Conservation (phyloP, 2,329 filamentous ascomycete genomes). For the Exophiala aquamarina region DNA sequence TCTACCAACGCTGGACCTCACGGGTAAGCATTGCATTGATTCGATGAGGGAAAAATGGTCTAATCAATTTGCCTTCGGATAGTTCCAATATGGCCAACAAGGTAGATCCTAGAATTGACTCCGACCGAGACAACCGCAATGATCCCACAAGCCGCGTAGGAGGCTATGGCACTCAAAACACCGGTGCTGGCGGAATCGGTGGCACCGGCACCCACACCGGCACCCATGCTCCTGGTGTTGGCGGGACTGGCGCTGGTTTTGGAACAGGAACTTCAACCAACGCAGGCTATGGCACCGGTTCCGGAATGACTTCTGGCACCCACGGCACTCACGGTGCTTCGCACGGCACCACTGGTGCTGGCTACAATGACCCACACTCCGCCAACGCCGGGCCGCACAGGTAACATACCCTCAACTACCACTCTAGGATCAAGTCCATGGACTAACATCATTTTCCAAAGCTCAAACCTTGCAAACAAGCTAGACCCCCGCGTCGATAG, state of each 20-base stretch:
- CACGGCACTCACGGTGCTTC: slow-evolving; percentile 5
- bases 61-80: slow-evolving; percentile 31
- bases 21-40: background rate
- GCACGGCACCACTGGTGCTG: slow-evolving; percentile 20
- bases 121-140: slow-evolving; percentile 26
- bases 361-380: slow-evolving; percentile 11
- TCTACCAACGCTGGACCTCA: slow-evolving; percentile 42
- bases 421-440: background rate
- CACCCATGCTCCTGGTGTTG: background rate
- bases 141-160: slow-evolving; percentile 10
- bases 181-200: slow-evolving; percentile 8
- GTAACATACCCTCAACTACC: background rate
- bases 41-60: too few relatives aligned
- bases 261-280: slow-evolving; percentile 12
- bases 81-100: slow-evolving; percentile 47
- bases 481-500: slow-evolving; percentile 29
- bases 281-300: too few relatives aligned
- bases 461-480: slow-evolving; percentile 47
- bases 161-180: slow-evolving; percentile 14
- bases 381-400: slow-evolving; percentile 42
- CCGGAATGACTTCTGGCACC: too few relatives aligned
- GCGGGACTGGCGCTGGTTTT: background rate
- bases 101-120: slow-evolving; percentile 31
- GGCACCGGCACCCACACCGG: too few relatives aligned
- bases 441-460: background rate